Evolutionary conservation across 306 rosid genomes (phyloP).

Genomic region (Vigna angularis): DNA sequence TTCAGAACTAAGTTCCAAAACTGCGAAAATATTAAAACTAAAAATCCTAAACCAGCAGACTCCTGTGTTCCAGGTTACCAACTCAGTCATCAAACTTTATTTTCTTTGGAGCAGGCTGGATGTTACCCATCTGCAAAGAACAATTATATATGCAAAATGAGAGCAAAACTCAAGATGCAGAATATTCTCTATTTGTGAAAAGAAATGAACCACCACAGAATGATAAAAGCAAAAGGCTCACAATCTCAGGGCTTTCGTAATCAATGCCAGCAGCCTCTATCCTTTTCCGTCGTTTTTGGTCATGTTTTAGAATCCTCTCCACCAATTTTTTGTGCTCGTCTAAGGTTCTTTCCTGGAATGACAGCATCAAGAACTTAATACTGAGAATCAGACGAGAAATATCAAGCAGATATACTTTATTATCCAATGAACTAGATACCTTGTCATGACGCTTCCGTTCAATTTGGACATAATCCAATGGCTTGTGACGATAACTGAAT

Average conservation of each 20-base stretch:
- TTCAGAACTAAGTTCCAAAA: not conserved
- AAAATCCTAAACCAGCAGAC: not conserved
- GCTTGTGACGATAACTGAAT: slow-evolving; percentile 8
- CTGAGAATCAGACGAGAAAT: not conserved
- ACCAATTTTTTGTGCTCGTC: not conserved
- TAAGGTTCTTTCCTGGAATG: slow-evolving; percentile 12
- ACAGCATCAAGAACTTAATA: not conserved
- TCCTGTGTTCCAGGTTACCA: not conserved
- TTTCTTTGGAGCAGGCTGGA: slow-evolving; percentile 84
- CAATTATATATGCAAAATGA: slow-evolving; percentile 20
- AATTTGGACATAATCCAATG: not conserved
- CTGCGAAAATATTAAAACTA: not conserved
- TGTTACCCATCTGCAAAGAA: slow-evolving; percentile 64
- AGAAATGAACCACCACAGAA: not conserved
- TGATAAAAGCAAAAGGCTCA: not conserved
- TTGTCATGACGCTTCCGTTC: slow-evolving; percentile 14
- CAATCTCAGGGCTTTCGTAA: slow-evolving; percentile 12
- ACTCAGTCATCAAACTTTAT: slow-evolving; percentile 65
- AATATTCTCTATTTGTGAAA: not conserved
- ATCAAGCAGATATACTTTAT: not conserved
- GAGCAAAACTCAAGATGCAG: not conserved
- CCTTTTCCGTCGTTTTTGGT: not conserved
- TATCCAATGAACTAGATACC: not conserved
- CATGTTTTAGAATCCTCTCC: not conserved
- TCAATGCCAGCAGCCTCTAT: slow-evolving; percentile 14